Evolutionary conservation across 163 green algal genomes (phyloP).

Genomic region (Scenedesmus sp.): DNA sequence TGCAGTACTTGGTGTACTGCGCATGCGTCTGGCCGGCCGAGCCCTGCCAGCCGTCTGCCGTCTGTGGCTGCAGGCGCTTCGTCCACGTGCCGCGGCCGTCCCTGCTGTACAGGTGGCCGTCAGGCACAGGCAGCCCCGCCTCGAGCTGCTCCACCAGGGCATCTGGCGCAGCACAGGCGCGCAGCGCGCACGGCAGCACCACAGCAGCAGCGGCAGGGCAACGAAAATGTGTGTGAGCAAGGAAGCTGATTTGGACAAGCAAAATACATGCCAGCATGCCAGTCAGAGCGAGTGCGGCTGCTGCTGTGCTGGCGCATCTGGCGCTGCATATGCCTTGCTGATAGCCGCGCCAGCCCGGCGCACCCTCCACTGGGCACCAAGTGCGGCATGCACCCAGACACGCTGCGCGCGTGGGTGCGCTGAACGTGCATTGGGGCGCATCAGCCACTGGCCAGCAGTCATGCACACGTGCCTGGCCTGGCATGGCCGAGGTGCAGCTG

Average conservation of each 20-base stretch:
- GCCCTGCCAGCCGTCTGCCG: background rate
- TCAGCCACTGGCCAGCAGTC: no score
- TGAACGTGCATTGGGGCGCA: no score
- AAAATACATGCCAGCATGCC: no score
- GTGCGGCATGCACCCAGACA: no score
- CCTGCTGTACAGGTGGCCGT: slow-evolving; percentile 45
- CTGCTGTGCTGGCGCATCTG: no score
- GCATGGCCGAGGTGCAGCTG: background rate
- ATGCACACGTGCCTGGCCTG: no score
- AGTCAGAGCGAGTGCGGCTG: background rate
- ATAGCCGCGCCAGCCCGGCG: background rate
- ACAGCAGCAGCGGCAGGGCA: background rate
- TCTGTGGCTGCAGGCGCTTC: background rate
- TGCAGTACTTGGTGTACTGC: slow-evolving; percentile 63
- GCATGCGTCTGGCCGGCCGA: background rate
- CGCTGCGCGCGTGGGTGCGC: no score
- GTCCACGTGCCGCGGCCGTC: slow-evolving; percentile 63
- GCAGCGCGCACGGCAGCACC: background rate
- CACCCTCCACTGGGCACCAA: background rate
- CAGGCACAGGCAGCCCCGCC: slow-evolving; percentile 15
- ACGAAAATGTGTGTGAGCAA: no score
- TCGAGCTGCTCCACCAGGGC: background rate
- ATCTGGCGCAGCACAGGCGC: background rate
- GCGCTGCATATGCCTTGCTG: slow-evolving; percentile 14
- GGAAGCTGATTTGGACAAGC: no score